phyloP scores from a whole-genome alignment of 2,329 filamentous ascomycete species.

The Talaromyces pinophilus region DNA sequence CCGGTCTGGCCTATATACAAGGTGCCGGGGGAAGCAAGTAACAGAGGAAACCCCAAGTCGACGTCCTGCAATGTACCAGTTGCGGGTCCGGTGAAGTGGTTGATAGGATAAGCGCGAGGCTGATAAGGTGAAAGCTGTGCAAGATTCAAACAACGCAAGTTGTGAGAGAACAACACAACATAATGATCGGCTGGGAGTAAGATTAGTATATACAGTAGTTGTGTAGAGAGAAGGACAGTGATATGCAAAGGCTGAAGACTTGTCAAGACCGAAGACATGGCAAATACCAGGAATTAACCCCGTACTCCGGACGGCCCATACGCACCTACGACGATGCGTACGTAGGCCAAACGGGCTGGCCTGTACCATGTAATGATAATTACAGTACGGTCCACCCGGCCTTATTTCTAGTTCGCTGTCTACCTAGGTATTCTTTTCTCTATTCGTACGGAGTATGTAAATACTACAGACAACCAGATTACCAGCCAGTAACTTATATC shows the following conservation, averaged over 20 bases:
- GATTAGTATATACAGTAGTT: background rate
- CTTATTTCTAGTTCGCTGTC: background rate
- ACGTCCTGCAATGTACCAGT: background rate
- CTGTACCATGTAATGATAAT: background rate
- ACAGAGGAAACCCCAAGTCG: background rate
- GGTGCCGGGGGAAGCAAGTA: background rate
- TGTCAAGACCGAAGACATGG: background rate
- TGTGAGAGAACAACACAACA: background rate
- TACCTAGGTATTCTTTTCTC: background rate
- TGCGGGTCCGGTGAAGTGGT: background rate
- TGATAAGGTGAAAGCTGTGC: background rate
- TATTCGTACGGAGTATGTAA: background rate
- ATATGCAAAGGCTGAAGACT: background rate
- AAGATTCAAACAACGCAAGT: too few species aligned
- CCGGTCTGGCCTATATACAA: background rate
- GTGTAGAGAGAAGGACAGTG: background rate
- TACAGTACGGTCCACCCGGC: background rate
- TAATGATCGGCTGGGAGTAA: background rate
- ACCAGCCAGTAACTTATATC: background rate
- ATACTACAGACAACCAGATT: background rate
- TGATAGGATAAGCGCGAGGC: background rate
- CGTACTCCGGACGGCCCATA: background rate
- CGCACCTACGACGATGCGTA: background rate
- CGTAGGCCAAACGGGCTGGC: background rate
- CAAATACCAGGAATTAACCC: conserved; percentile 3